Conservation (phyloP, 305 asterid species). For the Fraxinus dipetala region DNA sequence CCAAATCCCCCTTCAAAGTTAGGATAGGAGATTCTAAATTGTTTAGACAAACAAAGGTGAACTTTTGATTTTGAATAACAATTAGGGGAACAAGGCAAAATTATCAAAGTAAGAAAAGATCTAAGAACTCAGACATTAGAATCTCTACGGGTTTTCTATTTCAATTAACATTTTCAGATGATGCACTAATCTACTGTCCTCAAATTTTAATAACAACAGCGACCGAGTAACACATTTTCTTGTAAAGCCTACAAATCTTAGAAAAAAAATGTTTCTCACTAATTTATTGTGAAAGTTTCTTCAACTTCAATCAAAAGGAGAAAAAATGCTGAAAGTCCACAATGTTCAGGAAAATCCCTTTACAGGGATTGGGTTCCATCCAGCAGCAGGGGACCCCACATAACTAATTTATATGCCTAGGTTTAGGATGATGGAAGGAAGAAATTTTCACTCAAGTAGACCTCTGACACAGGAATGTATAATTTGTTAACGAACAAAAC, state of each 20-base stretch:
- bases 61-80: neutral
- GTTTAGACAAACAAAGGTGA: neutral
- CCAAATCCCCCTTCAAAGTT: neutral
- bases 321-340: neutral
- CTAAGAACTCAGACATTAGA: neutral
- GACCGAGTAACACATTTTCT: neutral
- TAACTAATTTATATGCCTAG: neutral
- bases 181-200: neutral
- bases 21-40: neutral
- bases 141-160: neutral
- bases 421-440: neutral
- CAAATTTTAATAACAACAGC: neutral
- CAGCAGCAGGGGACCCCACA: neutral
- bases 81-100: neutral
- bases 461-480: neutral
- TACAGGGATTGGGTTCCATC: neutral
- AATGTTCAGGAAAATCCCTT: neutral
- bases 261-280: neutral
- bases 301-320: neutral
- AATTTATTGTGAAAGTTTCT: neutral
- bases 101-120: neutral
- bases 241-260: neutral
- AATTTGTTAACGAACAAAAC: too few relatives aligned
- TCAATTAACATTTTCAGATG: neutral
- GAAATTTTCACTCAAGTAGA: neutral